Percentiles rank a stretch among this genome's conserved stretches.
These are phyloP conservation scores for Santalum album DNA, from an alignment of 164 flowering plant species.

Conservation along the genomic window DNA sequence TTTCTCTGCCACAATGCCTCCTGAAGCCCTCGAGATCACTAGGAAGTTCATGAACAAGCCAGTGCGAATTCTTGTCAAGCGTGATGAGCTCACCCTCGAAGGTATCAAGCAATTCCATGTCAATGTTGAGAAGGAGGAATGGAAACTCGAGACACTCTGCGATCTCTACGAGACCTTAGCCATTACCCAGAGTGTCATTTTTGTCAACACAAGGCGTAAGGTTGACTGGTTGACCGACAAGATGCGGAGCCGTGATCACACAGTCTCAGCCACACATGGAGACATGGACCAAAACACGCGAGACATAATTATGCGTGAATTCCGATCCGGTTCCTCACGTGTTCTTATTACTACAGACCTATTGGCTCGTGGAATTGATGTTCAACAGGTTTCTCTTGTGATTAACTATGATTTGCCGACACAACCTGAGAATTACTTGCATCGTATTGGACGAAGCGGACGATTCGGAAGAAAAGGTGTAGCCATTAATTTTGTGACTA, in stretches of 20 bases:
- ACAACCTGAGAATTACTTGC: constrained; percentile 2
- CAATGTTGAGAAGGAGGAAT: constrained; percentile 2
- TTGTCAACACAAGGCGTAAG: constrained; percentile 4
- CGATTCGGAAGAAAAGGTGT: constrained; percentile 5
- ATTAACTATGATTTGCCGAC: constrained; percentile 4
- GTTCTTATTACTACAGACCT: constrained; percentile 2
- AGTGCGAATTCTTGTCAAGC: constrained; percentile 1
- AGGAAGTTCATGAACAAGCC: constrained; percentile 3
- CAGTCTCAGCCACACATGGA: constrained; percentile 2
- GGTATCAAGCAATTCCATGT: constrained; percentile 2
- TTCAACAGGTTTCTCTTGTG: constrained; percentile 2
- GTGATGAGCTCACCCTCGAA: constrained; percentile 3
- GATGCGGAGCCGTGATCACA: neutral
- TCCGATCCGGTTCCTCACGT: neutral
- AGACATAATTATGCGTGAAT: constrained; percentile 1
- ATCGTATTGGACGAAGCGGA: constrained; percentile 5
- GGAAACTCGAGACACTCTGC: constrained; percentile 3
- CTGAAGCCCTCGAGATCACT: constrained; percentile 3
- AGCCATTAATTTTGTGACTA: constrained; percentile 1
- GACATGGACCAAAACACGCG: constrained; percentile 6
- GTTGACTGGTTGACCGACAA: constrained; percentile 2
- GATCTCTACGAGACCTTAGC: constrained; percentile 1
- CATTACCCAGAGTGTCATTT: constrained; percentile 1
- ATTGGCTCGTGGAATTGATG: constrained; percentile 5
- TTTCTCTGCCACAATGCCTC: constrained; percentile 6